Conservation (phyloP, 2,329 filamentous ascomycete species). For the Zymoseptoria brevis region DNA sequence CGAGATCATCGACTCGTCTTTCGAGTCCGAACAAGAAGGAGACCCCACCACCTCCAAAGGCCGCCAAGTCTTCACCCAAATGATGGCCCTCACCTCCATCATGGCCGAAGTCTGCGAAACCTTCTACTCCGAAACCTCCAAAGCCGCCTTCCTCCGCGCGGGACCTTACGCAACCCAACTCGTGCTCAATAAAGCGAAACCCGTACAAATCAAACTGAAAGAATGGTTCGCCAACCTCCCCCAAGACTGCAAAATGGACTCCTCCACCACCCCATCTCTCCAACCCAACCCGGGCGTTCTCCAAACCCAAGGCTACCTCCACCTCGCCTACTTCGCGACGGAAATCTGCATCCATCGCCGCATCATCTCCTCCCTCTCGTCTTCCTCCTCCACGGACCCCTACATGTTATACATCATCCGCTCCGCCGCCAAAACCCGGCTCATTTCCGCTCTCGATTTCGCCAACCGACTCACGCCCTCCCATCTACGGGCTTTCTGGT, state of each 20-base stretch:
- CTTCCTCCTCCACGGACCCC: constrained; percentile 47
- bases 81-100: constrained; percentile 67
- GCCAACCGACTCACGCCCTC: constrained; percentile 83
- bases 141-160: constrained; percentile 58
- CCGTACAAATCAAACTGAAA: constrained; percentile 73
- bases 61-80: constrained; percentile 63
- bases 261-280: constrained; percentile 20
- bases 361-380: constrained; percentile 71
- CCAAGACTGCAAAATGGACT: constrained; percentile 55
- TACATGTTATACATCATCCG: constrained; percentile 90
- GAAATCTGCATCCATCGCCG: constrained; percentile 89
- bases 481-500: constrained; percentile 89
- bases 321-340: constrained; percentile 86
- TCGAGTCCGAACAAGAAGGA: constrained; percentile 44
- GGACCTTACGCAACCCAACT: constrained; percentile 63
- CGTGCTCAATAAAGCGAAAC: constrained; percentile 68
- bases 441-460: constrained; percentile 96
- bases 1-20: constrained; percentile 49
- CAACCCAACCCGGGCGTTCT: constrained; percentile 30
- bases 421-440: constrained; percentile 82
- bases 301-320: constrained; percentile 56
- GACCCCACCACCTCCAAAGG: constrained; percentile 57
- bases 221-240: constrained; percentile 74
- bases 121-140: constrained; percentile 73
- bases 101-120: constrained; percentile 74